These are phyloP conservation scores for Pisolithus microcarpus DNA, from an alignment of 768 basidiomycete genomes.

Conservation along the genomic window DNA sequence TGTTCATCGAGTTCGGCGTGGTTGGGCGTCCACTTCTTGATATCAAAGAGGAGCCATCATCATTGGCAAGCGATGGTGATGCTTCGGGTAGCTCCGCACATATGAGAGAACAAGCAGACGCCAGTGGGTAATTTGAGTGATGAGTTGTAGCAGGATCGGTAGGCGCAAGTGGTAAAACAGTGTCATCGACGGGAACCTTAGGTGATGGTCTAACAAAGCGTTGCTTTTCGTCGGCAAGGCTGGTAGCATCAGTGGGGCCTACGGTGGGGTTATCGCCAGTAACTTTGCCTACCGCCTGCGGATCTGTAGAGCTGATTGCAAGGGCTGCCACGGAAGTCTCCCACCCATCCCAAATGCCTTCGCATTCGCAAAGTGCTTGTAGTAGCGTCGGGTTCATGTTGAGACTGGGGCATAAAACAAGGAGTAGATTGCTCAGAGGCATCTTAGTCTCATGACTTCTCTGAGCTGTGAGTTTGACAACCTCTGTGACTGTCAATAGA, in stretches of 20 bases:
- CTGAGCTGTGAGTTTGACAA: conserved; percentile 69
- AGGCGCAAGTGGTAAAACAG: neutral
- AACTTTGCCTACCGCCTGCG: neutral
- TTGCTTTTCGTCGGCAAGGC: conserved; percentile 8
- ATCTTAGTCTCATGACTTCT: conserved; percentile 76
- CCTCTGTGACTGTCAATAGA: conserved; percentile 71
- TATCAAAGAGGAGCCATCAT: conserved; percentile 28
- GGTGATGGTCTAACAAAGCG: conserved; percentile 19
- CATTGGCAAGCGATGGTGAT: conserved; percentile 16
- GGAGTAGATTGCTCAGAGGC: conserved; percentile 82
- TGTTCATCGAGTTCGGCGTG: conserved; percentile 28
- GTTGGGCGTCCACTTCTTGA: conserved; percentile 26
- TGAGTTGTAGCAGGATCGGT: neutral
- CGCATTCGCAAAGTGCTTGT: conserved; percentile 64
- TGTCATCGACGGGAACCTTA: conserved; percentile 16
- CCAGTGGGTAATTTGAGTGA: conserved; percentile 1
- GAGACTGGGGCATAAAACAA: conserved; percentile 84
- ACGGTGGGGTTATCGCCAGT: too few species aligned
- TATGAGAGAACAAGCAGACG: conserved; percentile 2
- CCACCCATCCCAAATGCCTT: conserved; percentile 52
- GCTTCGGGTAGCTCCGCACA: conserved; percentile 13
- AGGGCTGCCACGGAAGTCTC: neutral
- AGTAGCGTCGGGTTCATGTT: conserved; percentile 71
- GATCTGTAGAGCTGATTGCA: neutral
- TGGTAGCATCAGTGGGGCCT: neutral